Evolutionary conservation across 2,329 filamentous ascomycete genomes (phyloP).

Genomic region (Alternaria metachromatica): DNA sequence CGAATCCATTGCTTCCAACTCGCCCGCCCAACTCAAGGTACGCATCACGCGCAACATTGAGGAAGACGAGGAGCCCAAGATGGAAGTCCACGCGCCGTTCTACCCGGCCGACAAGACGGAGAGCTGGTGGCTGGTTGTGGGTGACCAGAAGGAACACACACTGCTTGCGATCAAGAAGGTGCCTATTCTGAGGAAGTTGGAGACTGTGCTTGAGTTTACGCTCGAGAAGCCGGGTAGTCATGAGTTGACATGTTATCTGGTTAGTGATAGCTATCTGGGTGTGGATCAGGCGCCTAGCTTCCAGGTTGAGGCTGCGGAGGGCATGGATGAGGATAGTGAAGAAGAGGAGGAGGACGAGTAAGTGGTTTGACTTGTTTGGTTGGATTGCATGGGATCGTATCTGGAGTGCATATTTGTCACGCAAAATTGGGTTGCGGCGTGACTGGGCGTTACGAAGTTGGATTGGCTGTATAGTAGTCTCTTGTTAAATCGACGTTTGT

Average conservation of each 20-base stretch:
- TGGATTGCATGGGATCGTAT: background rate
- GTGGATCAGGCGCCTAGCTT: constrained; percentile 96
- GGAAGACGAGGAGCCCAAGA: constrained; percentile 75
- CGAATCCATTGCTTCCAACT: constrained; percentile 79
- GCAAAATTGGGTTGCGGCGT: background rate
- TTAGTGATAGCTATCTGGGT: constrained; percentile 96
- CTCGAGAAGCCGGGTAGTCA: constrained; percentile 85
- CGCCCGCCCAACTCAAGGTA: constrained; percentile 82
- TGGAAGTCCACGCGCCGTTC: constrained; percentile 91
- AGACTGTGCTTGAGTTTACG: constrained; percentile 84
- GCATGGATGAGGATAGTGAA: constrained; percentile 92
- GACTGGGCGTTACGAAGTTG: background rate
- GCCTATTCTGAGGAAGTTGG: constrained; percentile 79
- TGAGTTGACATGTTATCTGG: constrained; percentile 87
- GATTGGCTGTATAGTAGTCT: constrained; percentile 2
- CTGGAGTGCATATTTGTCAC: background rate
- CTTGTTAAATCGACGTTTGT: background rate
- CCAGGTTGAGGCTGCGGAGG: constrained; percentile 82
- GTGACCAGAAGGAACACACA: constrained; percentile 86
- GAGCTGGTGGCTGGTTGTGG: constrained; percentile 98
- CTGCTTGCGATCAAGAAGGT: constrained; percentile 94
- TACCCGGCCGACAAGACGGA: constrained; percentile 92
- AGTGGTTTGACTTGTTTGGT: background rate
- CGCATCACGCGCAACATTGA: constrained; percentile 83
- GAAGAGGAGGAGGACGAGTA: constrained; percentile 68